Evolutionary conservation across 2,329 filamentous ascomycete species (phyloP).

Genomic region (Scorias spongiosa): DNA sequence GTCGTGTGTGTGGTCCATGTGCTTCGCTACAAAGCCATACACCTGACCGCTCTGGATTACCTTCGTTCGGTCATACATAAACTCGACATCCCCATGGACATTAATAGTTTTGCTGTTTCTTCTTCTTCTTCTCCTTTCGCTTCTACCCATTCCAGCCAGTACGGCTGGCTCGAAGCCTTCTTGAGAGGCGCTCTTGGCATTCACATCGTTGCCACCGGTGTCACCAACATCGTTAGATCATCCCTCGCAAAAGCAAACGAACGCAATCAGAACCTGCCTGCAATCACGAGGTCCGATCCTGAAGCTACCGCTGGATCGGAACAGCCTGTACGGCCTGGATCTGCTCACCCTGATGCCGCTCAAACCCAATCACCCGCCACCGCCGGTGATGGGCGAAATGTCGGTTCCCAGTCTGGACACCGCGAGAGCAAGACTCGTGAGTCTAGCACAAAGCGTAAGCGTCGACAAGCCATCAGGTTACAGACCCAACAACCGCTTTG

Average conservation of each 20-base stretch:
- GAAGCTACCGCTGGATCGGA: constrained; percentile 15
- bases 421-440: constrained; percentile 42
- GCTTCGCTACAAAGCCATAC: constrained; percentile 36
- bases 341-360: constrained; percentile 9
- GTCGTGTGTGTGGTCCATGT: constrained; percentile 44
- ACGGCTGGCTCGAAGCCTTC: constrained; percentile 17
- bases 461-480: constrained; percentile 82
- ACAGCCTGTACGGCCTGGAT: constrained; percentile 5
- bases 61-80: constrained; percentile 22
- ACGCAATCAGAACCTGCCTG: constrained; percentile 14
- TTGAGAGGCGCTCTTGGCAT: constrained; percentile 20
- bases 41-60: constrained; percentile 23
- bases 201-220: constrained; percentile 22
- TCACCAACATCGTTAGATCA: constrained; percentile 21
- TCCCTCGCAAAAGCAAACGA: constrained; percentile 21
- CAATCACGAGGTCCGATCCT: constrained; percentile 16
- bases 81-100: constrained; percentile 17
- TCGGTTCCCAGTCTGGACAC: constrained; percentile 33
- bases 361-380: constrained; percentile 11
- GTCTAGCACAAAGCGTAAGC: constrained; percentile 60
- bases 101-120: constrained; percentile 12
- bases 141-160: constrained; percentile 15
- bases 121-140: constrained; percentile 14
- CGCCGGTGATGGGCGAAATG: constrained; percentile 34
- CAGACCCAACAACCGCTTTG: constrained; percentile 82